A percentile compares a stretch with the other conserved stretches of the same genome.
These are phyloP conservation scores for Ustilago crameri DNA, from an alignment of 1,284 basidiomycete species.

Conservation along the genomic window DNA sequence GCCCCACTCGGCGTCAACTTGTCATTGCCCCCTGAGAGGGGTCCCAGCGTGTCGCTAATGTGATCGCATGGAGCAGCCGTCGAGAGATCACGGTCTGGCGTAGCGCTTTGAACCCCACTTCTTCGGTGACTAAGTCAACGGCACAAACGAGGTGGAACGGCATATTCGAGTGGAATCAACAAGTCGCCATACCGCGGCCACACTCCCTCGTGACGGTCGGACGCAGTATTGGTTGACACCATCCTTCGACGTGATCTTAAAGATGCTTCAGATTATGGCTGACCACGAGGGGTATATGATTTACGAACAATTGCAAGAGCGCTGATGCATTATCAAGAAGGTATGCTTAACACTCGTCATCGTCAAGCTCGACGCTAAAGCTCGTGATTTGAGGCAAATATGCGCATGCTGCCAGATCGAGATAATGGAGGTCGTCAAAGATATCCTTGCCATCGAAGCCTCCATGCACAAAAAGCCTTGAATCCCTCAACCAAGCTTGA, in stretches of 20 bases:
- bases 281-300: not conserved
- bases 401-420: conserved; percentile 86
- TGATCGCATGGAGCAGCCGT: not conserved
- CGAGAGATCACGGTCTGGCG: too few species aligned
- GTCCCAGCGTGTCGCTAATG: not conserved
- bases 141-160: too few species aligned
- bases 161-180: too few species aligned
- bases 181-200: too few species aligned
- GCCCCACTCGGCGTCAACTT: too few species aligned
- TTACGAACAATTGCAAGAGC: not conserved
- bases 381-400: conserved; percentile 89
- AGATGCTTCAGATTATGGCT: not conserved
- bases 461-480: conserved; percentile 84
- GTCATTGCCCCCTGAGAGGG: too few species aligned
- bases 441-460: conserved; percentile 85
- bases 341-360: conserved; percentile 22
- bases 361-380: conserved; percentile 49
- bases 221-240: too few species aligned
- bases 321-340: not conserved
- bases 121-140: too few species aligned
- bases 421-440: conserved; percentile 83
- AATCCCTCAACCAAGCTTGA: conserved; percentile 81
- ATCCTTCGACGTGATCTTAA: too few species aligned
- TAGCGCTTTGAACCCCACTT: not conserved
- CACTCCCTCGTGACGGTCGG: too few species aligned